Percentiles rank a stretch among this genome's conserved stretches.
These are phyloP conservation scores for Diplodia sapinea DNA, from an alignment of 2,329 filamentous ascomycete genomes.

Conservation along the genomic window DNA sequence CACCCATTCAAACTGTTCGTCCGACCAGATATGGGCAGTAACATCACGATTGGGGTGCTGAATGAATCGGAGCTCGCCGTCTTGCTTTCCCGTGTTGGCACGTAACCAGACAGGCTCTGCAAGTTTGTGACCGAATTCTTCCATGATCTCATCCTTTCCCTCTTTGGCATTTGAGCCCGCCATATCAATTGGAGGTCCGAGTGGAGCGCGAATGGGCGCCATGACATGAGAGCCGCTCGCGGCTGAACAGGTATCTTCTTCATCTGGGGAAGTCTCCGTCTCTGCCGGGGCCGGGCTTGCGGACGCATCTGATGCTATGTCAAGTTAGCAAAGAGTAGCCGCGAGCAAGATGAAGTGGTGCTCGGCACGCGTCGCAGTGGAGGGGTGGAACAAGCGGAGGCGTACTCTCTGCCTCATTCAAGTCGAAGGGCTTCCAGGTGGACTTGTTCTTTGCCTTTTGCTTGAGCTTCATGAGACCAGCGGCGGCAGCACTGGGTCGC, in stretches of 20 bases:
- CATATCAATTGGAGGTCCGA: conserved; percentile 20
- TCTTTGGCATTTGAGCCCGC: conserved; percentile 29
- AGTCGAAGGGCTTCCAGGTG: conserved; percentile 38
- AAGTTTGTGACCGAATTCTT: conserved; percentile 51
- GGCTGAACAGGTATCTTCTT: conserved; percentile 1
- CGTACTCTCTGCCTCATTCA: conserved; percentile 34
- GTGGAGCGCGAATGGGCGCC: conserved; percentile 25
- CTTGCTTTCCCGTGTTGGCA: conserved; percentile 40
- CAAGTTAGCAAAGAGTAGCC: not conserved
- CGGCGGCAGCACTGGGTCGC: conserved; percentile 29
- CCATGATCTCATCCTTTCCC: conserved; percentile 39
- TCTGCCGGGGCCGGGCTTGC: not conserved
- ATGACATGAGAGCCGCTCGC: not conserved
- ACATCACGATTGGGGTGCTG: conserved; percentile 56
- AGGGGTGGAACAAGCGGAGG: conserved; percentile 1
- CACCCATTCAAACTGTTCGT: conserved; percentile 49
- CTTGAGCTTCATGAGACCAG: conserved; percentile 38
- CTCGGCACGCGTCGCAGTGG: not conserved
- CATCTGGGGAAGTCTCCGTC: not conserved
- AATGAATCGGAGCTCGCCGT: conserved; percentile 54
- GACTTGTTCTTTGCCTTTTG: conserved; percentile 32
- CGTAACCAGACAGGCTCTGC: conserved; percentile 51
- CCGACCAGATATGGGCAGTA: conserved; percentile 55
- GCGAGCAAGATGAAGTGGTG: not conserved
- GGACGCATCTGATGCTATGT: not conserved